These are phyloP conservation scores for Exophiala bonariae DNA, from an alignment of 2,329 filamentous ascomycete species.

Conservation along the genomic window DNA sequence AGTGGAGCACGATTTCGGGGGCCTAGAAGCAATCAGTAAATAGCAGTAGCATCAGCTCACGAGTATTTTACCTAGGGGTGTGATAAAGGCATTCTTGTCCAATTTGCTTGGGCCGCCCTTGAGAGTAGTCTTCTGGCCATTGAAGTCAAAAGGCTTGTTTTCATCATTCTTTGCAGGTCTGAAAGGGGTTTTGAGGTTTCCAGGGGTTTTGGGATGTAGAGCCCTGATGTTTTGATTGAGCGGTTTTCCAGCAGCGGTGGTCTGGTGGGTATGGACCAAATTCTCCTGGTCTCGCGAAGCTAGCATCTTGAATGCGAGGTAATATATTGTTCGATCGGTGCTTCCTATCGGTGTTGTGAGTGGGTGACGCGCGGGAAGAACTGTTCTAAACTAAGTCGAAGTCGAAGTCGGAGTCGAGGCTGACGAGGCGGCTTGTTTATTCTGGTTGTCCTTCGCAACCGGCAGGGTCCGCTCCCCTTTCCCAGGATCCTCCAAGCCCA, in stretches of 20 bases:
- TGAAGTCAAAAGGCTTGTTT: conserved; percentile 65
- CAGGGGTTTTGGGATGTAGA: conserved; percentile 75
- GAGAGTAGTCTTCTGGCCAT: conserved; percentile 59
- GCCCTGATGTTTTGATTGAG: conserved; percentile 64
- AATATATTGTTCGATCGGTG: conserved; percentile 10
- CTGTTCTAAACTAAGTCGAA: conserved; percentile 2
- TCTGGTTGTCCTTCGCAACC: conserved; percentile 21
- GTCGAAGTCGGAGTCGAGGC: not conserved
- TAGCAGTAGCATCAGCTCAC: conserved; percentile 18
- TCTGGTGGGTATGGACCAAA: conserved; percentile 72
- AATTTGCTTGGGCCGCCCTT: conserved; percentile 53
- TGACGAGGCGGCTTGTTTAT: conserved; percentile 8
- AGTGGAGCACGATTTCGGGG: conserved; percentile 75
- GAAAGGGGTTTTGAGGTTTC: conserved; percentile 77
- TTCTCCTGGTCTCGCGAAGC: conserved; percentile 87
- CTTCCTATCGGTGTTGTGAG: not conserved
- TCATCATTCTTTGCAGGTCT: conserved; percentile 79
- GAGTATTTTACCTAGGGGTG: conserved; percentile 69
- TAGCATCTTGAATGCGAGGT: conserved; percentile 58
- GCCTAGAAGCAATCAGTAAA: conserved; percentile 40
- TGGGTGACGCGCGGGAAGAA: not conserved
- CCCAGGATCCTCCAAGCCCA: not conserved
- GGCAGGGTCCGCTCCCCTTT: conserved; percentile 2
- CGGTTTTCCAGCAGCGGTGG: conserved; percentile 69
- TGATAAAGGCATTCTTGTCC: conserved; percentile 69